Conservation (phyloP, 345 rosid genomes). For the Lenwebbia sp. region DNA sequence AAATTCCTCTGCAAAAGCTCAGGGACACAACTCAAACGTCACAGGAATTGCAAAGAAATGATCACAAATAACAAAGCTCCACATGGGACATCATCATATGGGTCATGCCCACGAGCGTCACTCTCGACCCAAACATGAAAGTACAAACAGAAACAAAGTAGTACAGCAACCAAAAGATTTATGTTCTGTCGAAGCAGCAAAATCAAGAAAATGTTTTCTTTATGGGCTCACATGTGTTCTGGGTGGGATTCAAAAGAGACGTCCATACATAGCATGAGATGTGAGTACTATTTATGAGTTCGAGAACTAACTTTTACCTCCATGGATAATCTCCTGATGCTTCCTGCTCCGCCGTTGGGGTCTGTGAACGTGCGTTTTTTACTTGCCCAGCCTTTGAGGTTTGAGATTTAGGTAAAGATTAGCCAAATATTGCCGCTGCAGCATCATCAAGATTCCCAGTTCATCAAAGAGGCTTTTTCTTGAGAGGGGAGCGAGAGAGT, state of each 20-base stretch:
- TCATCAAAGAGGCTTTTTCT: not conserved
- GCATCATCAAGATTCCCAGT: conserved; percentile 96
- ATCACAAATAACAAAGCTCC: not conserved
- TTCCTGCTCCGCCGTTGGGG: not conserved
- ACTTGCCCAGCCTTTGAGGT: not conserved
- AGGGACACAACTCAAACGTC: not conserved
- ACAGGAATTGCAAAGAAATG: not conserved
- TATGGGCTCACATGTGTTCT: not conserved
- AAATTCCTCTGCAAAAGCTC: not conserved
- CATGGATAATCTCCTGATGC: not conserved
- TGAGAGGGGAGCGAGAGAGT: not conserved
- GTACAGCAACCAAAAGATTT: not conserved
- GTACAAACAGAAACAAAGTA: not conserved
- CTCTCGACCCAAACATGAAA: not conserved
- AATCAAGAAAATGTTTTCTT: not conserved
- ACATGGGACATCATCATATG: not conserved
- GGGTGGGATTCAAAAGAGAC: not conserved
- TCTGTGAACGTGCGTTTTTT: not conserved
- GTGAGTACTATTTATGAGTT: not conserved
- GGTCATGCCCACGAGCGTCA: not conserved
- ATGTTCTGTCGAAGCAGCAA: not conserved
- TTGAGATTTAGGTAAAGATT: not conserved
- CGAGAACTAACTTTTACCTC: not conserved
- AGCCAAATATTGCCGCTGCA: conserved; percentile 84
- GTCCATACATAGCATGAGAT: not conserved